A percentile compares a stretch with the other conserved stretches of the same genome.
Evolutionary conservation across 495 filamentous ascomycete species (phyloP).

Genomic region (Beverwykella pulmonaria): DNA sequence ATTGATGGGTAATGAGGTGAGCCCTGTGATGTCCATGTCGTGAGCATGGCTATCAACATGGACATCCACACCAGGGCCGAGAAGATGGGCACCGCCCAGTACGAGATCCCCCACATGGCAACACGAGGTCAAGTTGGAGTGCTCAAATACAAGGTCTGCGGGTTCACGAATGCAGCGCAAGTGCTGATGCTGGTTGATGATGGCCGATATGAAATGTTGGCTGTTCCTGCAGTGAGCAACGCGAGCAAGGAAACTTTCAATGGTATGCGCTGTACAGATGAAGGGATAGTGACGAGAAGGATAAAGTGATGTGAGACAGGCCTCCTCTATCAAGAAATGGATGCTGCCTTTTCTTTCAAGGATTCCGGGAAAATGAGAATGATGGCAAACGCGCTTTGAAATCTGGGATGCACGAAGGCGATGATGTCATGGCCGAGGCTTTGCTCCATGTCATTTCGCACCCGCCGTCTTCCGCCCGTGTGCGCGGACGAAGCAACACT

Average conservation of each 20-base stretch:
- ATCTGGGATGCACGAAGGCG: neutral
- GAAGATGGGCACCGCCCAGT: constrained; percentile 79
- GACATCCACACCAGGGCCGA: constrained; percentile 81
- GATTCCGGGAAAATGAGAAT: neutral
- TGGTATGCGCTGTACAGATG: neutral
- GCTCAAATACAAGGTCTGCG: too few relatives aligned
- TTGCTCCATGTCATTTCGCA: neutral
- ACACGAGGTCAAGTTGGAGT: too few relatives aligned
- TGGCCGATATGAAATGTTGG: neutral
- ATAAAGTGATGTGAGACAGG: neutral
- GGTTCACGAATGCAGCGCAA: too few relatives aligned
- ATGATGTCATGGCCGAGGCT: neutral
- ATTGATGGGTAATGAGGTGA: constrained; percentile 67
- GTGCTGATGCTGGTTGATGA: too few relatives aligned
- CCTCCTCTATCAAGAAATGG: neutral
- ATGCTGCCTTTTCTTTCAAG: neutral
- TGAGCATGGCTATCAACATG: constrained; percentile 70
- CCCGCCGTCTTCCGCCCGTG: neutral
- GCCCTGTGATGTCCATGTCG: constrained; percentile 67
- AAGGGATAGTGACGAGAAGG: neutral
- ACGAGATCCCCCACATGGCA: constrained; percentile 50
- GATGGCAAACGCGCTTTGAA: neutral
- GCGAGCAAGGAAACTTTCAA: neutral
- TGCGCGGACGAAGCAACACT: neutral
- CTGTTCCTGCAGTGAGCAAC: neutral